Evolutionary conservation across 2,329 filamentous ascomycete genomes (phyloP), one percentile per base, ranked within the genome.

Genomic region (Botrytis paeoniae): DNA sequence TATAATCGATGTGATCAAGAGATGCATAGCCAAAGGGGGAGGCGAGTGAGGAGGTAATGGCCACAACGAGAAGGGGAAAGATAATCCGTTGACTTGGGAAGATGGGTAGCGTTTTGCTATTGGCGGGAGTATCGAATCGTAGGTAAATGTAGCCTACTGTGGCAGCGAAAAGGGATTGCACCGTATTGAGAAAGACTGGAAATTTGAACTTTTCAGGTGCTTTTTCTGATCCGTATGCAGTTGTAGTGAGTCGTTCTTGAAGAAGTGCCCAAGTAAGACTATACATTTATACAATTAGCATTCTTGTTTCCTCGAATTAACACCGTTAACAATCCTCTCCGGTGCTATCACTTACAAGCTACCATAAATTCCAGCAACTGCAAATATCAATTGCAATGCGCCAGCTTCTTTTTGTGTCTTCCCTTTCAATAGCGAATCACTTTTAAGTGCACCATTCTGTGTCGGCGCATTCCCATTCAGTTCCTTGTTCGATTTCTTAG

Each of bases 211-310:
- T 90, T 82, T 97, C 91, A 61, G 88, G 89, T 43, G 85, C 81
- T 35, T 86, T 82, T 7, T 82, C 80, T 20, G 91, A 84, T 73
- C 92, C 92, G 83, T 98, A 96, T 12, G 90, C 87, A 18, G 94
- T 98, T 22, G 96, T 99, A 41, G 96, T 98, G 80, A 99, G 93
- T 79, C 96, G 94, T 83, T 99, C 96, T 86, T 99, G 96, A 75
- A 99, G 92, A 77, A 97, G 91, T 37, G 93, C 96, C 96, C 96
- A 99, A 48, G 95, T 97, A 70, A 99, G 85, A 84, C 95, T 94
- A 75, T 43, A 29, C 12, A 37, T 63, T 7, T n/a, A 48, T 57
- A 43, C 69, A 32, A 62, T 72, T 51, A 66, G 73, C 43, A 70
- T 29, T 41, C 20, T 48, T 61, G 16, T 37, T 22, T 22, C 43